Evolutionary conservation across 1,284 basidiomycete species (phyloP).

Genomic region (Tremellales sp.): DNA sequence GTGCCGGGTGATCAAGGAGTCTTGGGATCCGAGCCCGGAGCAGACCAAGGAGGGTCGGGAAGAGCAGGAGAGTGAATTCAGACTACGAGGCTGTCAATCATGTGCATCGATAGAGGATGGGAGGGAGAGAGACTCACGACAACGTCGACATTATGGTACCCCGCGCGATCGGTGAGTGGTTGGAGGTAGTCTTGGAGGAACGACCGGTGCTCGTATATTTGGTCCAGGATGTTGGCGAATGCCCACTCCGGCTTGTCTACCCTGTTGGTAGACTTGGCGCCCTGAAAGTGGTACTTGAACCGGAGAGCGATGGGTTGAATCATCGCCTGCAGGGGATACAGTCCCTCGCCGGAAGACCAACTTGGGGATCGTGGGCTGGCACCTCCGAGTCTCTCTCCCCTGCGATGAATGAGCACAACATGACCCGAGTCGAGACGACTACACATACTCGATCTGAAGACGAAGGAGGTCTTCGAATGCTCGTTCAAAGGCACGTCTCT

Average conservation of each 20-base stretch:
- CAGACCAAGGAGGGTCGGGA: constrained; percentile 68
- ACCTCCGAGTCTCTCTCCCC: constrained; percentile 54
- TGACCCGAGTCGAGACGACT: background rate
- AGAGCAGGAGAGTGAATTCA: constrained; percentile 69
- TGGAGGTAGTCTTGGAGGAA: constrained; percentile 78
- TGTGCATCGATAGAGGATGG: background rate
- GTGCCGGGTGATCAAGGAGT: constrained; percentile 70
- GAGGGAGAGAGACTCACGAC: constrained; percentile 57
- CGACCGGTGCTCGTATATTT: constrained; percentile 69
- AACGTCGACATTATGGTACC: constrained; percentile 64
- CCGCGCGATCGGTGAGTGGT: constrained; percentile 60
- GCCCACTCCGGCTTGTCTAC: constrained; percentile 99
- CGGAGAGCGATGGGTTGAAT: constrained; percentile 76
- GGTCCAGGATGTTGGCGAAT: constrained; percentile 82
- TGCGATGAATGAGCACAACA: constrained; percentile 28
- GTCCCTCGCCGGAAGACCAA: constrained; percentile 51
- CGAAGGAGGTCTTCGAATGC: constrained; percentile 70
- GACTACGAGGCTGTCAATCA: constrained; percentile 53
- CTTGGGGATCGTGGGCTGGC: constrained; percentile 19
- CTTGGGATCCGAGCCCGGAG: constrained; percentile 68
- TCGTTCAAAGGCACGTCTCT: constrained; percentile 63
- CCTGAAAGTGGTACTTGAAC: constrained; percentile 95
- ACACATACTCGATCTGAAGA: constrained; percentile 68
- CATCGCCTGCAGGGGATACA: constrained; percentile 81
- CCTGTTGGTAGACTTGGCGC: constrained; percentile 78